Evolutionary conservation across 257 asterid species (phyloP), one percentile per base, ranked within the genome.

Genomic region (Penstemon newberryi): DNA sequence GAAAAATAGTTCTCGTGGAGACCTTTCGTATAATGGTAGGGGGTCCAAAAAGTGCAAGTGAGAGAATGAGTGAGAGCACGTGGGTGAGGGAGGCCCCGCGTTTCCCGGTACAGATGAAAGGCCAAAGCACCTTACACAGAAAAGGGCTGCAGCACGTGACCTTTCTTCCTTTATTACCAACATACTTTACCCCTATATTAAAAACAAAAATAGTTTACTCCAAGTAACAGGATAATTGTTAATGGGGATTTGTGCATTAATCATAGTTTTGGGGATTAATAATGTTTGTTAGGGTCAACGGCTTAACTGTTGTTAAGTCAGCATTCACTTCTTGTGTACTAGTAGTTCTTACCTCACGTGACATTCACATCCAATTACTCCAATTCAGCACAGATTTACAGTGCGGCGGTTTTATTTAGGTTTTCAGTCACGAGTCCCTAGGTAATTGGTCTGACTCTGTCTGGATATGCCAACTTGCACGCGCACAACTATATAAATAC

Each of bases 61-160:
- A 8, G 55, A 25, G 4, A 37, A 13, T 39, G 47, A 54, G 77
- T 78, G 79, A 72, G 70, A 46, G 78, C 82, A 77, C 77, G 77
- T 70, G 78, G 77, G 77, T 8, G 15, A 39, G 75, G 79, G 82
- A 73, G 85, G 87, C 85, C 91, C 91, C 89, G 91, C 82, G 82
- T 87, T 85, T 77, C 83, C 82, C 87, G 91, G 89, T 76, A 77
- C 74, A 70, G 75, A 73, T 60, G 72, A 60, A 64, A 69, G 68
- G 71, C 70, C 78, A 51, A 13, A 40, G 39, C 76, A 66, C 54
- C 49, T 46, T 58, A 62, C 70, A 75, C 36, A 71, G 56, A 65
- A 73, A 66, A 58, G 62, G 60, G 82, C 54, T 67, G 65, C 69
- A 54, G 76, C 92, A 86, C 89, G 94, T 87, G 91, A 83, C 76